phyloP scores from a whole-genome alignment of 2,329 filamentous ascomycete genomes.

The Hirsutella minnesotensis region DNA sequence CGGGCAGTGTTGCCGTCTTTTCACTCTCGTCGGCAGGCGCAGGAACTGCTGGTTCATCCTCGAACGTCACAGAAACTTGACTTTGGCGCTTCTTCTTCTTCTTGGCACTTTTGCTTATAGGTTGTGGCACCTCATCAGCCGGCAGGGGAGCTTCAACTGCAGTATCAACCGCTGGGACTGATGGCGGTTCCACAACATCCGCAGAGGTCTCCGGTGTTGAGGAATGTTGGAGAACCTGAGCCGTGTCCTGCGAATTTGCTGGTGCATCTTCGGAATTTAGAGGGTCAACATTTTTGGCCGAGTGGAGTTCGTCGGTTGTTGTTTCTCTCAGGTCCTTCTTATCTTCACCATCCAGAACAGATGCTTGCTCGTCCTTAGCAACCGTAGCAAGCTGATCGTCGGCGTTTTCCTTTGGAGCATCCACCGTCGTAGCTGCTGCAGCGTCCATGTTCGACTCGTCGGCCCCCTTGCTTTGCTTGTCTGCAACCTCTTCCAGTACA shows the following conservation, averaged over 20 bases:
- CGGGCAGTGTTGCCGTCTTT: background rate
- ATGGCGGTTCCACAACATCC: background rate
- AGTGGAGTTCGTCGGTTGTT: no score
- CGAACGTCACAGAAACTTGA: background rate
- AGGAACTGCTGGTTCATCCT: background rate
- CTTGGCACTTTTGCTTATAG: conserved; percentile 5
- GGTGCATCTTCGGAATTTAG: background rate
- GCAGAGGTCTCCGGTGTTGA: conserved; percentile 1
- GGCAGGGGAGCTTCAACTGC: background rate
- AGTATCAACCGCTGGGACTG: background rate
- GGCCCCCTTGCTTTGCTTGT: background rate
- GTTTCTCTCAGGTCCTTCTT: no score
- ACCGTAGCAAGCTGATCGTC: no score
- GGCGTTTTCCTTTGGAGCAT: no score
- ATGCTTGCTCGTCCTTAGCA: no score
- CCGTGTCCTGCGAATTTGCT: background rate
- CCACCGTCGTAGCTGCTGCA: background rate
- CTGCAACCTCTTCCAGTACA: conserved; percentile 2
- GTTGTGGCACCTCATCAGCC: conserved; percentile 1
- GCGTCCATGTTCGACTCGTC: background rate
- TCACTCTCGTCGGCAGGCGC: background rate
- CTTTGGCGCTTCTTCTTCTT: conserved; percentile 7
- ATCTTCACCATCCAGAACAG: no score
- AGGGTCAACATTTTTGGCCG: background rate
- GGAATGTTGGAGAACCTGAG: background rate